Evolutionary conservation across 805 yeast species (phyloP).

Genomic region (Candida michaelii): DNA sequence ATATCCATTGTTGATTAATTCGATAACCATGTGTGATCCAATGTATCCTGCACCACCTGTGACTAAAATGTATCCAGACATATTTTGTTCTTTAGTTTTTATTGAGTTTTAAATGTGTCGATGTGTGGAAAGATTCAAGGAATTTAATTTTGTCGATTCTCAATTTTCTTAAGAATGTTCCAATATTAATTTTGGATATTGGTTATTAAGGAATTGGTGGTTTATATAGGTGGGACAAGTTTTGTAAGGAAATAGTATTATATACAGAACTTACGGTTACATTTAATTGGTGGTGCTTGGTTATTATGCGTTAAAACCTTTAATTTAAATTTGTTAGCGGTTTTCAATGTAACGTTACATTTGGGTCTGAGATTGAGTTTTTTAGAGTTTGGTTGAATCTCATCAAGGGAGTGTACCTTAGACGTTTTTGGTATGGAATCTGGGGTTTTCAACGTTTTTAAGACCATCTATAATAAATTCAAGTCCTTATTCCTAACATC

Average conservation of each 20-base stretch:
- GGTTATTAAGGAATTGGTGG: background rate
- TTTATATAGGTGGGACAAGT: background rate
- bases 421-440: conserved; percentile 1
- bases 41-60: conserved; percentile 90
- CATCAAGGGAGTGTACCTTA: too few relatives aligned
- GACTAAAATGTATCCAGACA: conserved; percentile 47
- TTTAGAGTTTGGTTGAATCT: background rate
- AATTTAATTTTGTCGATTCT: conserved; percentile 4
- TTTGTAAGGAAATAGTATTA: background rate
- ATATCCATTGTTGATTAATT: conserved; percentile 58
- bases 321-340: background rate
- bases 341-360: conserved; percentile 6
- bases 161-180: background rate
- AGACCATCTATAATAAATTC: background rate
- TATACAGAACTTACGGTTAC: background rate
- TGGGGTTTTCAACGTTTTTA: background rate
- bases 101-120: background rate
- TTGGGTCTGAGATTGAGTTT: too few relatives aligned
- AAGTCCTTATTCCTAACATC: too few relatives aligned
- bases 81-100: background rate
- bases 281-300: background rate
- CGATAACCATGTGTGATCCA: conserved; percentile 77
- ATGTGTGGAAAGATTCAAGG: conserved; percentile 15
- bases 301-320: background rate
- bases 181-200: too few relatives aligned